These are phyloP conservation scores for Boletus reticuloceps DNA, from an alignment of 768 basidiomycete genomes.

Conservation along the genomic window DNA sequence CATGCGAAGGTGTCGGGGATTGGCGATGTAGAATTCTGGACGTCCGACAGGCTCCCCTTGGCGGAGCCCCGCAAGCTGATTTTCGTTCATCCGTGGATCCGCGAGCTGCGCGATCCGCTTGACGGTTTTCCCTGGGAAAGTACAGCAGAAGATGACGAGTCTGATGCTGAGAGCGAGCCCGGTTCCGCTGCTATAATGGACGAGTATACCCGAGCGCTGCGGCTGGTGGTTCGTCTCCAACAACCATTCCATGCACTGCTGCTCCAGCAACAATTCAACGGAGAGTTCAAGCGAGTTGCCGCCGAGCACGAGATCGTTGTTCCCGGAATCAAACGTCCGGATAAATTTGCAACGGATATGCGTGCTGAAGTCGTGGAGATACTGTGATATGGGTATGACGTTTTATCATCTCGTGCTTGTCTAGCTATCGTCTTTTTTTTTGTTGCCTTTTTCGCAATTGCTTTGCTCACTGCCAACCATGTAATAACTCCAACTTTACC, in stretches of 20 bases:
- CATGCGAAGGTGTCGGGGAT: neutral
- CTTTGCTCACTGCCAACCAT: too few species aligned
- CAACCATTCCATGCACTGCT: neutral
- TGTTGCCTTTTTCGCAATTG: too few species aligned
- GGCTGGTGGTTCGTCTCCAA: neutral
- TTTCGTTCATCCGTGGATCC: slow-evolving; percentile 8
- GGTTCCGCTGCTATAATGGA: neutral
- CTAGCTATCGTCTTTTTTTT: too few species aligned
- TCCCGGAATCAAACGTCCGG: neutral
- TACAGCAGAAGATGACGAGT: neutral
- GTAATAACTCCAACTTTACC: too few species aligned
- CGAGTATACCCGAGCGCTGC: neutral
- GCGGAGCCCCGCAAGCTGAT: neutral
- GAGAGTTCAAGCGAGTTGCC: neutral
- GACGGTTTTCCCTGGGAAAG: neutral
- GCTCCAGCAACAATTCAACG: neutral
- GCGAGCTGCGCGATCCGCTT: neutral
- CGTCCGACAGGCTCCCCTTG: neutral
- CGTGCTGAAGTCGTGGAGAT: neutral
- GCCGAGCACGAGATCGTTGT: neutral
- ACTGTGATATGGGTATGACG: neutral
- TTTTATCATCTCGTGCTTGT: too few species aligned
- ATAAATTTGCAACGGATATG: neutral
- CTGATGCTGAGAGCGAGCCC: neutral
- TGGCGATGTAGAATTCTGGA: neutral